A percentile compares a stretch with the other conserved stretches of the same genome.
Conservation (phyloP, 1,284 basidiomycete genomes). For the Lentinus polychrous region DNA sequence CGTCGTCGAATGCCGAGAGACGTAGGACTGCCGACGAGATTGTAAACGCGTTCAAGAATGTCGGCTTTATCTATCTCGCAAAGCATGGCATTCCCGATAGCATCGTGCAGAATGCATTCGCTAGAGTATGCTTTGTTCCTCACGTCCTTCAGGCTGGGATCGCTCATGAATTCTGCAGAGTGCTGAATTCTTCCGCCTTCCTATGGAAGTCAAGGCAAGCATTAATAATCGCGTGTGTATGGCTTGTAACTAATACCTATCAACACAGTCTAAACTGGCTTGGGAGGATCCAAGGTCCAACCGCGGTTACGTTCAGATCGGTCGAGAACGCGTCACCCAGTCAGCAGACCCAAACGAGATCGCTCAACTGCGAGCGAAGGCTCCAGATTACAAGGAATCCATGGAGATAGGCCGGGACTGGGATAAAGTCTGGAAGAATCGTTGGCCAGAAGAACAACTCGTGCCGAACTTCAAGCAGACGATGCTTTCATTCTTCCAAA, state of each 20-base stretch:
- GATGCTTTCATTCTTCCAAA: constrained; percentile 72
- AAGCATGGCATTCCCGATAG: constrained; percentile 58
- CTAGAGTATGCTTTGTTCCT: constrained; percentile 40
- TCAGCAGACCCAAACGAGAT: constrained; percentile 69
- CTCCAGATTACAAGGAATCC: constrained; percentile 77
- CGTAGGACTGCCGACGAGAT: constrained; percentile 60
- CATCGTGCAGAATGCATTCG: constrained; percentile 50
- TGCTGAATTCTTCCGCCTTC: constrained; percentile 65
- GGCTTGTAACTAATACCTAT: not conserved
- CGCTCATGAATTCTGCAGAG: constrained; percentile 37
- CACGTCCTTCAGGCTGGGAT: not conserved
- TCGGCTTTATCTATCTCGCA: constrained; percentile 68
- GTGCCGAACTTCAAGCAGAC: constrained; percentile 62
- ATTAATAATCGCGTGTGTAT: not conserved
- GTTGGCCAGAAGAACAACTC: constrained; percentile 65
- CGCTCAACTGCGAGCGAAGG: constrained; percentile 56
- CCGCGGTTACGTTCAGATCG: constrained; percentile 74
- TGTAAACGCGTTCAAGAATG: constrained; percentile 71
- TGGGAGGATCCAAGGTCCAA: constrained; percentile 82
- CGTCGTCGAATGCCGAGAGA: constrained; percentile 47
- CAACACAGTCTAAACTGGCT: constrained; percentile 44
- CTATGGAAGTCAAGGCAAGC: constrained; percentile 53
- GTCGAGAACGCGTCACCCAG: constrained; percentile 77
- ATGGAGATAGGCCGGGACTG: constrained; percentile 84
- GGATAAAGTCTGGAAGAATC: constrained; percentile 69